Evolutionary conservation across 139 green algal genomes (phyloP), one percentile per base, ranked within the genome.

Genomic region (Chlorella vulgaris): DNA sequence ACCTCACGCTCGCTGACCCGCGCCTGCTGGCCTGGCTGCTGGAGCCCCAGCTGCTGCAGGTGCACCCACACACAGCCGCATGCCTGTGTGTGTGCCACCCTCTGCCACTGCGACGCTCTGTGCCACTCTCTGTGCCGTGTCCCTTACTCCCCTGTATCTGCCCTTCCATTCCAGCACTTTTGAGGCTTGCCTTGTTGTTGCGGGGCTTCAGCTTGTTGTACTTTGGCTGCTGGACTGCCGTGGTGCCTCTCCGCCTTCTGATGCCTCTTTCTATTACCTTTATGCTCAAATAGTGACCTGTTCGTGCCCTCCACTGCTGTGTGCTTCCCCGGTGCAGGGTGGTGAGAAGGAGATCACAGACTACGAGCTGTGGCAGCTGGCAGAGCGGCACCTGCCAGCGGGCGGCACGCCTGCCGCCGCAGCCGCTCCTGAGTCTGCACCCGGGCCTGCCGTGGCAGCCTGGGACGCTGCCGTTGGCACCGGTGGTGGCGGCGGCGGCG

Each of bases 21-120:
- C 39, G 53, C 69, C 42, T 86, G 43, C 53, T 83, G 40, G 70
- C 42, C n/a, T 86, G 83, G 88, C 63, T 89, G 67, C 77, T 85
- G 70, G 80, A 87, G 42, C 86, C 87, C 24, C 87, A 91, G 63
- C 87, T 92, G 55, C 68, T 88, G 68, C 51, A 78, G 51, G 71
- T 60, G 15, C 10, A n/a, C 35, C 10, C 10, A 22, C 19, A 51
- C n/a, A 21, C 55, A 65, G n/a, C 55, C 8, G 55, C 55, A 65
- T 15, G 15, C 47, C 13, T 58, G 47, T 58, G 47, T n/a, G n/a
- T n/a, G n/a, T n/a, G n/a, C n/a, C n/a, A n/a, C n/a, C n/a, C n/a
- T n/a, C n/a, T n/a, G n/a, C n/a, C n/a, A n/a, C n/a, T n/a, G n/a
- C n/a, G n/a, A n/a, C n/a, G n/a, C 10, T 15, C 47, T 58, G 15